Conservation (phyloP, 1,284 basidiomycete species). For the Pholiota adiposa region DNA sequence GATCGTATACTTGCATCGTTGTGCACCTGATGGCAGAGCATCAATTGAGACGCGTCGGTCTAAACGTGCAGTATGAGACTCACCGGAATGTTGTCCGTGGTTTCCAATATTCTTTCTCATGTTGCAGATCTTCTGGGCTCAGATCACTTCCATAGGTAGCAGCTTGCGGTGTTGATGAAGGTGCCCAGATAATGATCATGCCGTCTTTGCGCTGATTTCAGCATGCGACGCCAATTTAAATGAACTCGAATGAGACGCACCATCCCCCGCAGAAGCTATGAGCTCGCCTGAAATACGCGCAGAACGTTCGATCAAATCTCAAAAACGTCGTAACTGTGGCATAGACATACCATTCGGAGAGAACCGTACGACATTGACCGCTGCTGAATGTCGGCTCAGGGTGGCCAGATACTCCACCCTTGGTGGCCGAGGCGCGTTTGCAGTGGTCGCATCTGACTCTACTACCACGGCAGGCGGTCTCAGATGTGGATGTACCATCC, state of each 20-base stretch:
- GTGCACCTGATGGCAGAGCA: conserved; percentile 59
- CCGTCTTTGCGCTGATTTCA: conserved; percentile 68
- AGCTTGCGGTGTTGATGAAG: conserved; percentile 73
- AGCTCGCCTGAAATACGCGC: conserved; percentile 63
- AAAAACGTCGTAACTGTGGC: background rate
- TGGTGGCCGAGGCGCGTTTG: conserved; percentile 69
- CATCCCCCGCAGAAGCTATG: conserved; percentile 94
- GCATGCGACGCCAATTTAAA: conserved; percentile 17
- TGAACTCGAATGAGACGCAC: conserved; percentile 51
- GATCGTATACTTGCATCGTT: conserved; percentile 94
- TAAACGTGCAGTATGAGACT: conserved; percentile 23
- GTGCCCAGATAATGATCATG: conserved; percentile 96
- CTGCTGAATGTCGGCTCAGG: conserved; percentile 89
- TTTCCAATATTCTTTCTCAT: conserved; percentile 97
- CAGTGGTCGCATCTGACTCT: conserved; percentile 37
- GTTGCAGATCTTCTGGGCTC: conserved; percentile 75
- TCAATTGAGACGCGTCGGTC: background rate
- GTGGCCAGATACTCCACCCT: conserved; percentile 96
- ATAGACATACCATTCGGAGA: conserved; percentile 83
- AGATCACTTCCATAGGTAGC: conserved; percentile 79
- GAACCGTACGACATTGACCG: conserved; percentile 97
- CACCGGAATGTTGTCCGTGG: conserved; percentile 88
- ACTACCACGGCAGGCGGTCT: conserved; percentile 68
- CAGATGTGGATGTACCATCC: conserved; percentile 94
- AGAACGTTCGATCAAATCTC: background rate